Evolutionary conservation across 176 grass and related monocot genomes (phyloP), one percentile per base, ranked within the genome.

Genomic region (Pontederia crassipes): DNA sequence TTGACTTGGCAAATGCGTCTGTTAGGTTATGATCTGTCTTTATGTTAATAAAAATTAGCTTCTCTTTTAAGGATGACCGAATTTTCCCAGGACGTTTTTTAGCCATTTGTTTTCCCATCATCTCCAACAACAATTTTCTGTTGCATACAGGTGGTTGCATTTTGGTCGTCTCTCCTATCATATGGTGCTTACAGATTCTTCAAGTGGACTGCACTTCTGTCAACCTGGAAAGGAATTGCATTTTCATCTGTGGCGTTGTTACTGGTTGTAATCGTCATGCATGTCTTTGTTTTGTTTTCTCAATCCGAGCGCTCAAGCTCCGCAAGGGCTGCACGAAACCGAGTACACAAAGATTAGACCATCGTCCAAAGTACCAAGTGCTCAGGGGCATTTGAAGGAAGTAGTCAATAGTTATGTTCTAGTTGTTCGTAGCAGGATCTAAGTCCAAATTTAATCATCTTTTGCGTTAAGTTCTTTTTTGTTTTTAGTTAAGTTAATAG

Each of bases 171-270:
- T 24, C 54, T 56, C 17, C 54, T 56, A 9, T 56, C 54, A 26
- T 56, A 56, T 56, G 54, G 9, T 56, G 54, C 20, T 3, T 56
- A 18, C n/a, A 56, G 54, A 56, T 56, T 56, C 54, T 56, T 56
- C n/a, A 56, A 56, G 20, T 56, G 54, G 54, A 17, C 54, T 18
- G 54, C 54, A 11, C 54, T 56, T 20, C 20, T 56, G 54, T 56
- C 54, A 56, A 56, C 54, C 8, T 56, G 54, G 54, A 20, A 56
- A 56, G 54, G 54, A 56, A 20, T 56, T 56, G 54, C 54, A 17
- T 56, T 56, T 15, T 56, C 54, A 56, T 18, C 54, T 18, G 13
- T 20, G 54, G 54, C 17, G 17, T 8, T 56, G 54, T 56, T 56
- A 24, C 54, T 56, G 54, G 54, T 56, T n/a, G 20, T 20, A 26